Percentiles rank a stretch among this genome's conserved stretches.
These are phyloP conservation scores for Tulasnella sp. DNA, from an alignment of 768 basidiomycete species.

Conservation along the genomic window DNA sequence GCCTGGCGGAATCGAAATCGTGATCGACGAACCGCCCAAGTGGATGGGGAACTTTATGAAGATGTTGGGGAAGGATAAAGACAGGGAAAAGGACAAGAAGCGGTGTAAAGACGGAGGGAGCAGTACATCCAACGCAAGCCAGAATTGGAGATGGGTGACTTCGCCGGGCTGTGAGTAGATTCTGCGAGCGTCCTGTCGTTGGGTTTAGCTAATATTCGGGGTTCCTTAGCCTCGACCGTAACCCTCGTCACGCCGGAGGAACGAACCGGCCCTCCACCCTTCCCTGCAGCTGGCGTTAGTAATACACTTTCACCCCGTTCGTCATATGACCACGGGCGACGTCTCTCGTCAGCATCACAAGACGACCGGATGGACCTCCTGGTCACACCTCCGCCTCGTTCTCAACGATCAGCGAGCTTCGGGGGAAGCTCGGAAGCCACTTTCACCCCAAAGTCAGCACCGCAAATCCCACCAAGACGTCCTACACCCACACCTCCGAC, in stretches of 20 bases:
- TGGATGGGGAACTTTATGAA: constrained; percentile 20
- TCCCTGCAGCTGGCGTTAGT: background rate
- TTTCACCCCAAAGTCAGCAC: background rate
- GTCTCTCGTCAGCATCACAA: background rate
- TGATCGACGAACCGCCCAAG: constrained; percentile 22
- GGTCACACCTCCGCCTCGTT: background rate
- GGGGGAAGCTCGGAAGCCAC: background rate
- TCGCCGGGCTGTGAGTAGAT: background rate
- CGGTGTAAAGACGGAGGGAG: background rate
- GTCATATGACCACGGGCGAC: background rate
- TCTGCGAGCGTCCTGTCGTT: background rate
- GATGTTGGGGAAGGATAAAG: constrained; percentile 15
- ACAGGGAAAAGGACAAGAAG: constrained; percentile 3
- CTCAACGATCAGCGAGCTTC: background rate
- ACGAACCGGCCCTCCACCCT: background rate
- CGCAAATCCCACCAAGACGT: background rate
- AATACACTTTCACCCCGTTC: background rate
- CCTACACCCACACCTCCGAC: background rate
- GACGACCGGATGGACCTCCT: background rate
- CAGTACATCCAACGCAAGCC: background rate
- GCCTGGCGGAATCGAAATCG: background rate
- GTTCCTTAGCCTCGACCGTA: background rate
- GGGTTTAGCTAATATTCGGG: background rate
- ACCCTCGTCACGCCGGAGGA: background rate
- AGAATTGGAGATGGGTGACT: background rate